These are phyloP conservation scores for Massariosphaeria phaeospora DNA, from an alignment of 495 filamentous ascomycete genomes.

Conservation along the genomic window DNA sequence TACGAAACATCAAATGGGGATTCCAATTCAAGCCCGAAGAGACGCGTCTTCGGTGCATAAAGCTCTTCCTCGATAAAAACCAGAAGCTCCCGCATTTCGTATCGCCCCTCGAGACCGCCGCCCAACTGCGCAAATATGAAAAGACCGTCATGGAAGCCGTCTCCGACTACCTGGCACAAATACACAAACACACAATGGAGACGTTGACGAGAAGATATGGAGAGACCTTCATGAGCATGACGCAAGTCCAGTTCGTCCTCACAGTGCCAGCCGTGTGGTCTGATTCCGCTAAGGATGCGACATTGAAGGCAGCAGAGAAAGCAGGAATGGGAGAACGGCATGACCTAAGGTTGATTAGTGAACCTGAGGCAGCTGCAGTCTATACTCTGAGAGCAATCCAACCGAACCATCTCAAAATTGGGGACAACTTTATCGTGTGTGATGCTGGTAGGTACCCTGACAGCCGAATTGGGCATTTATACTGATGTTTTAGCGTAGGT, in stretches of 20 bases:
- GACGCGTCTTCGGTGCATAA: constrained; percentile 68
- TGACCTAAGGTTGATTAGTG: constrained; percentile 51
- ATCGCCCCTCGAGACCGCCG: constrained; percentile 66
- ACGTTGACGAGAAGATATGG: constrained; percentile 56
- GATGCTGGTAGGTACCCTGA: constrained; percentile 33
- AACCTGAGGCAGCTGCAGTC: constrained; percentile 59
- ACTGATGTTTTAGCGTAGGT: constrained; percentile 23
- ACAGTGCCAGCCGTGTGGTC: constrained; percentile 64
- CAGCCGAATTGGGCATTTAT: not conserved
- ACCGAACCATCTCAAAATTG: constrained; percentile 38
- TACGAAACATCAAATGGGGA: constrained; percentile 57
- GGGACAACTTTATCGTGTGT: constrained; percentile 43
- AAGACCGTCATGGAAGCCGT: constrained; percentile 46
- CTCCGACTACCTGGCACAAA: constrained; percentile 49
- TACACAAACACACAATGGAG: constrained; percentile 69
- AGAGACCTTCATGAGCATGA: constrained; percentile 42
- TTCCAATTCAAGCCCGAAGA: constrained; percentile 75
- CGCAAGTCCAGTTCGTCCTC: constrained; percentile 47
- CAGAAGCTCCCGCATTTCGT: constrained; percentile 75
- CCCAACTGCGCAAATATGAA: constrained; percentile 58
- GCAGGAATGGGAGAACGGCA: constrained; percentile 50
- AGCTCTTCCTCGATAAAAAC: constrained; percentile 71
- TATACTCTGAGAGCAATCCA: constrained; percentile 47
- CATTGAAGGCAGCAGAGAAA: constrained; percentile 42
- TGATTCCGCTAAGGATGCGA: constrained; percentile 46